These are phyloP conservation scores for Cystofilobasidium macerans DNA, from an alignment of 768 basidiomycete genomes.

Conservation along the genomic window DNA sequence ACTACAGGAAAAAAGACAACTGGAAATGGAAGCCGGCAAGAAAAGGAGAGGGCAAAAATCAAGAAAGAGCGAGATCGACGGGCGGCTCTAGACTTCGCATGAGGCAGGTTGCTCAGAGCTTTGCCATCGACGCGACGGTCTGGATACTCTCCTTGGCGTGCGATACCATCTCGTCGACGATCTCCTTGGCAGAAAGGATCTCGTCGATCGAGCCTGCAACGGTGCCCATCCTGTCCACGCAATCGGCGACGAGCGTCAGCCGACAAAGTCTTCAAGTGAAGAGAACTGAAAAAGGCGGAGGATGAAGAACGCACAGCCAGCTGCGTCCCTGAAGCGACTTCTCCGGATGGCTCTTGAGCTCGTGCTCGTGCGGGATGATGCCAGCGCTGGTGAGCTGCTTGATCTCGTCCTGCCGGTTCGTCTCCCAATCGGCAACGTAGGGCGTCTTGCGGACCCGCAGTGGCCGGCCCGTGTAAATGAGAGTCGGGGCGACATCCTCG, in stretches of 20 bases:
- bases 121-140: constrained; percentile 12
- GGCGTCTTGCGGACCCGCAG: constrained; percentile 72
- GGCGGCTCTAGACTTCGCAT: too few species aligned
- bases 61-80: too few species aligned
- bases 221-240: constrained; percentile 70
- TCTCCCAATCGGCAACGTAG: constrained; percentile 69
- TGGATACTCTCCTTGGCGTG: constrained; percentile 9
- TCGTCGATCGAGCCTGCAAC: constrained; percentile 55
- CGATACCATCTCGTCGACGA: constrained; percentile 62
- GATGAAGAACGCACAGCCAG: constrained; percentile 4
- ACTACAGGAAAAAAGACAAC: too few species aligned
- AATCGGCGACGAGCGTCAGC: constrained; percentile 35
- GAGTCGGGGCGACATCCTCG: constrained; percentile 15
- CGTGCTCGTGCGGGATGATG: constrained; percentile 60
- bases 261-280: constrained; percentile 4
- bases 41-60: too few species aligned
- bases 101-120: constrained; percentile 13
- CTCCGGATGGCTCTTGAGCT: constrained; percentile 69
- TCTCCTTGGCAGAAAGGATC: constrained; percentile 66
- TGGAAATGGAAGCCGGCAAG: too few species aligned
- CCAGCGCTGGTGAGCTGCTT: constrained; percentile 70
- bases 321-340: constrained; percentile 44
- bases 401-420: constrained; percentile 64
- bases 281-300: background rate
- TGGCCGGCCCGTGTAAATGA: constrained; percentile 58